A percentile compares a stretch with the other conserved stretches of the same genome.
Conservation (phyloP, 768 basidiomycete genomes). For the Gloeopeniophorella convolvens region DNA sequence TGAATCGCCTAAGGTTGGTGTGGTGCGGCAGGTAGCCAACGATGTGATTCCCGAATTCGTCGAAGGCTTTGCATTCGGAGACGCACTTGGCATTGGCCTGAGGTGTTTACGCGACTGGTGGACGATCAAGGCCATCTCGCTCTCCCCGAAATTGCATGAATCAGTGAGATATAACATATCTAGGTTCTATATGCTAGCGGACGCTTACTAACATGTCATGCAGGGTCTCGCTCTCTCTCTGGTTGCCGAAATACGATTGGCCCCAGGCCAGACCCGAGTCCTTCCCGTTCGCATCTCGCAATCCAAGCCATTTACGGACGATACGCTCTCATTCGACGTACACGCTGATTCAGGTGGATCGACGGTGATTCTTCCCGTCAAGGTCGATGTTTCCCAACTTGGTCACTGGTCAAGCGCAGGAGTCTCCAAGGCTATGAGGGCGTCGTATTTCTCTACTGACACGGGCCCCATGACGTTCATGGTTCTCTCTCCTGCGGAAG, state of each 20-base stretch:
- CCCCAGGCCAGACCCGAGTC: constrained; percentile 31
- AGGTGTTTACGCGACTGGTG: constrained; percentile 50
- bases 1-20: constrained; percentile 26
- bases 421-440: constrained; percentile 34
- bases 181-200: background rate
- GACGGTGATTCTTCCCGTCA: constrained; percentile 28
- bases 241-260: background rate
- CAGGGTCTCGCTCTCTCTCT: constrained; percentile 9
- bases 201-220: background rate
- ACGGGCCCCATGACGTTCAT: constrained; percentile 53
- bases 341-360: constrained; percentile 23
- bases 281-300: constrained; percentile 49
- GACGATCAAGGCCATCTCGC: constrained; percentile 35
- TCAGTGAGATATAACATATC: constrained; percentile 15
- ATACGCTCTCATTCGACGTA: constrained; percentile 37
- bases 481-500: constrained; percentile 47
- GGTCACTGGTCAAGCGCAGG: constrained; percentile 33
- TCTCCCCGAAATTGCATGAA: constrained; percentile 11
- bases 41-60: constrained; percentile 64
- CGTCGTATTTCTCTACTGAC: constrained; percentile 51
- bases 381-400: constrained; percentile 42
- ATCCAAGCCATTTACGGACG: constrained; percentile 29
- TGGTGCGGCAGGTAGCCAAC: constrained; percentile 43
- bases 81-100: constrained; percentile 59
- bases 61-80: constrained; percentile 69